Evolutionary conservation across 139 green algal genomes (phyloP).

Genomic region (Coelastrella sp.): DNA sequence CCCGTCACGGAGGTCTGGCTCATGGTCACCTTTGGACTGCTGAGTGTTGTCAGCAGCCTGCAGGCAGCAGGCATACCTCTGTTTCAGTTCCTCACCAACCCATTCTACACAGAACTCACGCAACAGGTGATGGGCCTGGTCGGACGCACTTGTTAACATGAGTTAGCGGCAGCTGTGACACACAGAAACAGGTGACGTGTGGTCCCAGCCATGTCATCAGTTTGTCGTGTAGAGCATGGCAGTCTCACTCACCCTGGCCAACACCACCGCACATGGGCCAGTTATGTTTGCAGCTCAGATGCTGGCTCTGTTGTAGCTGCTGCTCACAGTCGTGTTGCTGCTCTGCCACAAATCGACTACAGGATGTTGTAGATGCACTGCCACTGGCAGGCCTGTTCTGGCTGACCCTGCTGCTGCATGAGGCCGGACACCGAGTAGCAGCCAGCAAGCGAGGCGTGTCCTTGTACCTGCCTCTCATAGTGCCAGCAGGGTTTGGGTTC

Average conservation of each 20-base stretch:
- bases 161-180: neutral
- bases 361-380: conserved; percentile 64
- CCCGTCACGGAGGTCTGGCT: conserved; percentile 59
- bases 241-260: neutral
- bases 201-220: neutral
- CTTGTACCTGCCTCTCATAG: conserved; percentile 81
- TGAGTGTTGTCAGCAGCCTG: conserved; percentile 70
- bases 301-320: neutral
- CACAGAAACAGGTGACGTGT: no score
- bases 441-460: conserved; percentile 69
- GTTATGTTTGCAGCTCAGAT: neutral
- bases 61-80: conserved; percentile 71
- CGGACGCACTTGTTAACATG: neutral
- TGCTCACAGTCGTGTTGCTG: neutral
- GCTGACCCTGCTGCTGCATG: conserved; percentile 65
- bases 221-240: neutral
- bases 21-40: conserved; percentile 65
- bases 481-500: conserved; percentile 80
- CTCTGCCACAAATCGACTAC: neutral
- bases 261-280: no score
- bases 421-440: conserved; percentile 70
- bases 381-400: conserved; percentile 52
- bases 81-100: conserved; percentile 67
- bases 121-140: conserved; percentile 44
- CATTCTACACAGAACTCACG: conserved; percentile 48